Percentiles rank a stretch among this genome's conserved stretches.
phyloP scores from a whole-genome alignment of 2,329 filamentous ascomycete genomes.

The Cercospora janseana region DNA sequence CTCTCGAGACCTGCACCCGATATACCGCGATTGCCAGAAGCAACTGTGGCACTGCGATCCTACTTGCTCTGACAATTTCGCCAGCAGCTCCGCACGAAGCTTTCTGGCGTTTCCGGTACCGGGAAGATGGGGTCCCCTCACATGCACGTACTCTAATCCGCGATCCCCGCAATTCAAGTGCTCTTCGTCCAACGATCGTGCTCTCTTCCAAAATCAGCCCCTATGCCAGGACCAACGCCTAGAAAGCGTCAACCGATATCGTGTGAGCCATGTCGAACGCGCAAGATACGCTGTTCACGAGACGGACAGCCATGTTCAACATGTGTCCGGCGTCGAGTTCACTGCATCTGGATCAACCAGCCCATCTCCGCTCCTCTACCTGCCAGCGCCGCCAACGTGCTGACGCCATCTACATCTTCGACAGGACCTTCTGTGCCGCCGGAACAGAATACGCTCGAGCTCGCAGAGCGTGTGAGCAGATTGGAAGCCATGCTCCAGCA shows the following conservation, averaged over 20 bases:
- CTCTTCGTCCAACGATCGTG: neutral
- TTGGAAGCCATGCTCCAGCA: neutral
- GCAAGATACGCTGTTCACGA: conserved; percentile 9
- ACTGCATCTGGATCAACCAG: neutral
- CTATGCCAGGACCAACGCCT: neutral
- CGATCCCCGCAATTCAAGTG: neutral
- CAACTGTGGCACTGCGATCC: too few relatives aligned
- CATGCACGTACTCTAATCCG: too few relatives aligned
- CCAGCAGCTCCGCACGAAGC: too few relatives aligned
- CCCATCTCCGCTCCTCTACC: neutral
- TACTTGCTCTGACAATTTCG: too few relatives aligned
- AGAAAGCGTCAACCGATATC: conserved; percentile 1
- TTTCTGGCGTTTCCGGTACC: too few relatives aligned
- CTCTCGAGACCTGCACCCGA: too few relatives aligned
- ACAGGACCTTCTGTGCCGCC: neutral
- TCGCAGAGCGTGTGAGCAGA: conserved; percentile 3
- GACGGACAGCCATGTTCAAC: conserved; percentile 6
- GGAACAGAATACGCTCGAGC: neutral
- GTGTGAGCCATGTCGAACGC: conserved; percentile 7
- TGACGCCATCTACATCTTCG: neutral
- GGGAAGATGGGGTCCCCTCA: too few relatives aligned
- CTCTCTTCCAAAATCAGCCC: neutral
- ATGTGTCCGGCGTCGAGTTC: neutral
- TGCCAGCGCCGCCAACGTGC: neutral
- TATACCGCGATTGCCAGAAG: too few relatives aligned